Evolutionary conservation across 108 stramenopile genomes (phyloP).

Genomic region (Nitzschia palea): DNA sequence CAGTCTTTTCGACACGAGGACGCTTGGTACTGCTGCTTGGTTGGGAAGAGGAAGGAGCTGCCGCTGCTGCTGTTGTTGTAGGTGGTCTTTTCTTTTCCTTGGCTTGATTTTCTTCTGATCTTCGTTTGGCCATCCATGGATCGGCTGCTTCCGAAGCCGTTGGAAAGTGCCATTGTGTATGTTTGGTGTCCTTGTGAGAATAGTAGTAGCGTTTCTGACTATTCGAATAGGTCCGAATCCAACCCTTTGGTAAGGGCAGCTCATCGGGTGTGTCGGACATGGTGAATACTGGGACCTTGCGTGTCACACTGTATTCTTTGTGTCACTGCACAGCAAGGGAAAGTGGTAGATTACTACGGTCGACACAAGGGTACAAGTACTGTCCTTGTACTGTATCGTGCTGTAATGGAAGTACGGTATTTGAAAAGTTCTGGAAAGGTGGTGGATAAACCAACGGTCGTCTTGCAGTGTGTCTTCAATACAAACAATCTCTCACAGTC

Average conservation of each 20-base stretch:
- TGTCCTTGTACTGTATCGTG: no score
- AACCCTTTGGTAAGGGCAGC: conserved; percentile 82
- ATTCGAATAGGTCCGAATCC: conserved; percentile 70
- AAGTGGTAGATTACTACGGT: no score
- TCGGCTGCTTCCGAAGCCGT: conserved; percentile 76
- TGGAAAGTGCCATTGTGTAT: conserved; percentile 92
- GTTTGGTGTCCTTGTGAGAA: conserved; percentile 69
- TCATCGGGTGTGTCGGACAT: no score
- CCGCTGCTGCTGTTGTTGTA: conserved; percentile 10
- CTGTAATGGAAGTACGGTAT: no score
- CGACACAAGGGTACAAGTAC: no score
- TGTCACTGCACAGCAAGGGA: no score
- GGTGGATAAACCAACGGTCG: no score
- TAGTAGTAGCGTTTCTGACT: conserved; percentile 77
- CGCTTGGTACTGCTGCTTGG: conserved; percentile 23
- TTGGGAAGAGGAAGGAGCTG: conserved; percentile 15
- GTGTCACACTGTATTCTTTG: no score
- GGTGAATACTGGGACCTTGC: no score
- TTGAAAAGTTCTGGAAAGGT: no score
- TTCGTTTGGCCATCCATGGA: conserved; percentile 69
- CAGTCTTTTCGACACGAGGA: neutral
- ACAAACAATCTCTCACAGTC: no score
- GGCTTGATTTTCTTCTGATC: conserved; percentile 48
- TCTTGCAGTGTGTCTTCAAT: no score
- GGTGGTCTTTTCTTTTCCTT: conserved; percentile 19